These are phyloP conservation scores for Castanea crenata DNA, from an alignment of 306 rosid species.

Conservation along the genomic window DNA sequence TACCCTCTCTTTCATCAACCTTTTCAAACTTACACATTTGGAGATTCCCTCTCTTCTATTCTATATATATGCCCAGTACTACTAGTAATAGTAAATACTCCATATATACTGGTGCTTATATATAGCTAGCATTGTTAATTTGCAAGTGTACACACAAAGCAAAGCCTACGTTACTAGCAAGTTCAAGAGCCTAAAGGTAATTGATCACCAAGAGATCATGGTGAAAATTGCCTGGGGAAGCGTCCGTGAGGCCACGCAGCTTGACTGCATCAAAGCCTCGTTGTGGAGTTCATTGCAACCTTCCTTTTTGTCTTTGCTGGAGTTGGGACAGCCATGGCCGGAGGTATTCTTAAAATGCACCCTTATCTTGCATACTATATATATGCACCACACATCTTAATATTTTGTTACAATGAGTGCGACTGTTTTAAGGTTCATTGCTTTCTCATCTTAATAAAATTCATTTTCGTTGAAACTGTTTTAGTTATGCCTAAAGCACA, in stretches of 20 bases:
- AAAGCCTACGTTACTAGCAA: not conserved
- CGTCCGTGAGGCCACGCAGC: slow-evolving; percentile 50
- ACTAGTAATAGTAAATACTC: too few species aligned
- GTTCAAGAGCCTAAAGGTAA: not conserved
- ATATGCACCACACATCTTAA: too few species aligned
- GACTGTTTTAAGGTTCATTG: too few species aligned
- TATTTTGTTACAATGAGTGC: too few species aligned
- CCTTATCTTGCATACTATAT: too few species aligned
- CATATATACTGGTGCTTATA: not conserved
- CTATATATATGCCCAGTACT: too few species aligned
- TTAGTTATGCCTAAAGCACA: not conserved
- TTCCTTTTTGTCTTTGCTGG: slow-evolving; percentile 85
- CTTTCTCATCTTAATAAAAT: too few species aligned
- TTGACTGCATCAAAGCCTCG: slow-evolving; percentile 74
- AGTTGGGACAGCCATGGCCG: slow-evolving; percentile 74
- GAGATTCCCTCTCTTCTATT: too few species aligned
- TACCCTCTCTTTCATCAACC: too few species aligned
- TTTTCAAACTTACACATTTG: too few species aligned
- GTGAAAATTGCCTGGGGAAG: slow-evolving; percentile 66
- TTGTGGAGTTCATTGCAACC: slow-evolving; percentile 78
- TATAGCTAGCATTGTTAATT: not conserved
- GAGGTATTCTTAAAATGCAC: slow-evolving; percentile 33
- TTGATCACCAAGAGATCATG: slow-evolving; percentile 23
- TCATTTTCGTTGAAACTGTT: not conserved
- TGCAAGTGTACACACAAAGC: not conserved